Conservation (phyloP, 2,329 filamentous ascomycete genomes). For the Cadophora gregata region DNA sequence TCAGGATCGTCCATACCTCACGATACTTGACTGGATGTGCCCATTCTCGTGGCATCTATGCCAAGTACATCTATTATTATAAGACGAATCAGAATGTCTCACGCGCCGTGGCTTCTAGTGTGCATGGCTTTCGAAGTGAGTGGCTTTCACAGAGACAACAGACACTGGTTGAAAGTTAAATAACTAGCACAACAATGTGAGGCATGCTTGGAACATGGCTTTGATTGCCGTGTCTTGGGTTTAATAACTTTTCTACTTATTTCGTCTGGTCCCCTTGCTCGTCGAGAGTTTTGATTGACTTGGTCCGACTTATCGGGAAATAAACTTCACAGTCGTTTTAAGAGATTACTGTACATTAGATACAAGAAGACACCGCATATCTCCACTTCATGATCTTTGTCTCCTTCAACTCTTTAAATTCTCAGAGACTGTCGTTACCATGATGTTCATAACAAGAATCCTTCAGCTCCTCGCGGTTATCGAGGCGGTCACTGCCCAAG, state of each 20-base stretch:
- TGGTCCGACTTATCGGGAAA: background rate
- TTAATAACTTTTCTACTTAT: background rate
- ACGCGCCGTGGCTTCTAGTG: background rate
- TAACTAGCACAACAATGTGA: background rate
- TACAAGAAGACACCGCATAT: background rate
- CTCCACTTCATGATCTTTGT: background rate
- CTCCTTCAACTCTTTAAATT: background rate
- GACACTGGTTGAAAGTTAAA: conserved; percentile 4
- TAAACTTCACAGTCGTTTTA: background rate
- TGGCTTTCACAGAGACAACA: background rate
- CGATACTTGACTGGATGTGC: background rate
- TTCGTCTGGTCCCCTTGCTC: background rate
- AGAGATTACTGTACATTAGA: background rate
- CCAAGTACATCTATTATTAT: conserved; percentile 1
- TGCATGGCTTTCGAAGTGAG: background rate
- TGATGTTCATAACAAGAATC: background rate
- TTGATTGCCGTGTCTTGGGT: background rate
- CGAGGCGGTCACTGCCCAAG: background rate
- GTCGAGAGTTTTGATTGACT: no score
- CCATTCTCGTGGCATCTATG: background rate
- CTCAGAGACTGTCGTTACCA: background rate
- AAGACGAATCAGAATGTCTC: background rate
- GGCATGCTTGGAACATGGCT: background rate
- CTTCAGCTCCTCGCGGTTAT: background rate
- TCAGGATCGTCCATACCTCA: background rate